Percentiles rank a stretch among this genome's conserved stretches.
Evolutionary conservation across 179 eudicot species (phyloP).

Genomic region (Beta macrorhiza): DNA sequence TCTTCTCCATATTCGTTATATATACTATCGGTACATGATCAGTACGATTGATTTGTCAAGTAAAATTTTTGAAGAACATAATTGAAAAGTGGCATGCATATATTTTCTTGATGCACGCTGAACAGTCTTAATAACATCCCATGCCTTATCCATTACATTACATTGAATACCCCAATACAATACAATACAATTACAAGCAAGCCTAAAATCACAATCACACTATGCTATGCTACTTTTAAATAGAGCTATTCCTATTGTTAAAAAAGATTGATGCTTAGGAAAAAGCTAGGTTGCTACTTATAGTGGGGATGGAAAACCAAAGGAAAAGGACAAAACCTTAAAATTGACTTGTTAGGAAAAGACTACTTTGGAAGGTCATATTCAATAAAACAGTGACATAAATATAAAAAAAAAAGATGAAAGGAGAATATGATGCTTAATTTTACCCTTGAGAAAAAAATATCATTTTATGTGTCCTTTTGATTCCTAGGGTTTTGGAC

Average conservation of each 20-base stretch:
- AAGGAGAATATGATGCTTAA: neutral
- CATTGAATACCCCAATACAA: too few species aligned
- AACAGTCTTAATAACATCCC: too few species aligned
- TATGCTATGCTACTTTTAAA: neutral
- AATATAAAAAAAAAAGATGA: neutral
- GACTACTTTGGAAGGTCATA: neutral
- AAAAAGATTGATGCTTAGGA: slow-evolving; percentile 3
- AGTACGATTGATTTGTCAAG: too few species aligned
- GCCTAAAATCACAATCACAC: neutral
- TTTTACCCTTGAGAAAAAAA: neutral
- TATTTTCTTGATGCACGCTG: too few species aligned
- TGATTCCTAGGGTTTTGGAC: neutral
- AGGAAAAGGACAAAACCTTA: neutral
- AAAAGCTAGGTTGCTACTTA: neutral
- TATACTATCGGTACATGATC: too few species aligned
- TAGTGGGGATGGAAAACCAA: slow-evolving; percentile 4
- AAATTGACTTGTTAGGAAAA: slow-evolving; percentile 1
- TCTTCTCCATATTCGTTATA: too few species aligned
- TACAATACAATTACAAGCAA: neutral
- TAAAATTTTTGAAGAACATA: too few species aligned
- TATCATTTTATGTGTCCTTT: neutral
- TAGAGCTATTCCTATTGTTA: neutral
- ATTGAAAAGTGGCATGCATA: too few species aligned
- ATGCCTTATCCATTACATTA: too few species aligned
- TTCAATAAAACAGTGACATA: slow-evolving; percentile 4